Conservation (phyloP, 768 basidiomycete species). For the Agaricus blazei region DNA sequence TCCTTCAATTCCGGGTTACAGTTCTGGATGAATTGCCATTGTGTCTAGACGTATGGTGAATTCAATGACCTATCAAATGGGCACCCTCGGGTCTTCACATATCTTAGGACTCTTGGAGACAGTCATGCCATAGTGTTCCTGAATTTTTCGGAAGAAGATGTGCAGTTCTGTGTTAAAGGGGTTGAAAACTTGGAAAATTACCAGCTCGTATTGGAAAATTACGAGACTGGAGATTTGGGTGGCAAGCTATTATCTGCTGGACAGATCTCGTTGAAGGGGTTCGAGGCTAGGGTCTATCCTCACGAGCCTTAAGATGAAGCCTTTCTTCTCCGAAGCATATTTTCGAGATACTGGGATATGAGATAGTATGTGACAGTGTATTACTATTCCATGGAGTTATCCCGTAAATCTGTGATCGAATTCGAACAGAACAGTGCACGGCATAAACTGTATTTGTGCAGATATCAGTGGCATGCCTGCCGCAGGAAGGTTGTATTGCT, state of each 20-base stretch:
- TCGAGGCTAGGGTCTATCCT: constrained; percentile 30
- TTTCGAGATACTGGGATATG: neutral
- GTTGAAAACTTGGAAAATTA: constrained; percentile 8
- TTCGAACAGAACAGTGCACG: too few relatives aligned
- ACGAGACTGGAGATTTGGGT: constrained; percentile 7
- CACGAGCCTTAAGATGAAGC: neutral
- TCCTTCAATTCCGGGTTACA: neutral
- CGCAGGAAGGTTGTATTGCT: too few relatives aligned
- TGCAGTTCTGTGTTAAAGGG: constrained; percentile 15
- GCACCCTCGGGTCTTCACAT: constrained; percentile 52
- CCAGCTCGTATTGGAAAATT: constrained; percentile 25
- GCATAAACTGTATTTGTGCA: too few relatives aligned
- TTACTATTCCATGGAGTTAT: too few relatives aligned
- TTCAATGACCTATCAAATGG: constrained; percentile 44
- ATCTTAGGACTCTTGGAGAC: constrained; percentile 34
- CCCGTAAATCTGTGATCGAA: too few relatives aligned
- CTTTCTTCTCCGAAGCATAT: neutral
- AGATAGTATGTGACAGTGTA: too few relatives aligned
- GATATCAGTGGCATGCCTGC: too few relatives aligned
- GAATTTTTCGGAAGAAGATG: constrained; percentile 36
- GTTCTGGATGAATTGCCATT: neutral
- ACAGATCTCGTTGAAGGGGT: constrained; percentile 19
- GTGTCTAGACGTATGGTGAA: constrained; percentile 50
- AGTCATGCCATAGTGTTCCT: constrained; percentile 38
- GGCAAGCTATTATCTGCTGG: neutral